phyloP scores from a whole-genome alignment of 2,329 filamentous ascomycete species.

The Stachybotrys chlorohalonatus region DNA sequence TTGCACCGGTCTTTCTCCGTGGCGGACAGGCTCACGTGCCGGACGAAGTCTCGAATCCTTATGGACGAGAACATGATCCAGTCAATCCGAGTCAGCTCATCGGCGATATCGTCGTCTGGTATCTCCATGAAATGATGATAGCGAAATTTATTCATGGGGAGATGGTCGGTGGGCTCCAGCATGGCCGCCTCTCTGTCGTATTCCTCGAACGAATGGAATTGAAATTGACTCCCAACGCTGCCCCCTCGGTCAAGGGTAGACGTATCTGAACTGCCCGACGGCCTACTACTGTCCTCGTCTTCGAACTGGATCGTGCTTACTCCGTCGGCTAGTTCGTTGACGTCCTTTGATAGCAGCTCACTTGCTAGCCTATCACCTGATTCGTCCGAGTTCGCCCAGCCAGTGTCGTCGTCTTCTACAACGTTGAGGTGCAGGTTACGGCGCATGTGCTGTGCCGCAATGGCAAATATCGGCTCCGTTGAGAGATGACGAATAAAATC shows the following conservation, averaged over 20 bases:
- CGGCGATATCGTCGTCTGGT: constrained; percentile 74
- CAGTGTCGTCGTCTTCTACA: constrained; percentile 80
- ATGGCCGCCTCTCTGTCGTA: constrained; percentile 70
- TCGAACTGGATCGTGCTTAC: constrained; percentile 41
- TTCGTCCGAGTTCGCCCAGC: constrained; percentile 81
- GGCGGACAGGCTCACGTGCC: constrained; percentile 71
- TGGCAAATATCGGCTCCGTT: constrained; percentile 70
- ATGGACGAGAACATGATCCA: constrained; percentile 98
- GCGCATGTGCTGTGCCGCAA: constrained; percentile 77
- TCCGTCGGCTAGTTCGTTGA: constrained; percentile 28
- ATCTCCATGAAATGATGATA: constrained; percentile 89
- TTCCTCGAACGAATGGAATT: constrained; percentile 61
- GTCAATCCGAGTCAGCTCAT: constrained; percentile 89
- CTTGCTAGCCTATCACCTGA: constrained; percentile 22
- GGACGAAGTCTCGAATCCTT: constrained; percentile 82
- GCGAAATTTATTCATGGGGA: constrained; percentile 71
- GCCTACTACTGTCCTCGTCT: constrained; percentile 32
- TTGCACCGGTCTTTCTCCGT: constrained; percentile 66
- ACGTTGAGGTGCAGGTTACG: constrained; percentile 64
- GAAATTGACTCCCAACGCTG: constrained; percentile 34
- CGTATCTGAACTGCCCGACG: constrained; percentile 36
- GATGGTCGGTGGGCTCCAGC: constrained; percentile 59
- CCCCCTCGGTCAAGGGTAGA: constrained; percentile 30
- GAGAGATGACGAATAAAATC: constrained; percentile 70
- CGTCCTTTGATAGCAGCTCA: constrained; percentile 26